Conservation (phyloP, 441 rosid species). For the Capsella rubella region DNA sequence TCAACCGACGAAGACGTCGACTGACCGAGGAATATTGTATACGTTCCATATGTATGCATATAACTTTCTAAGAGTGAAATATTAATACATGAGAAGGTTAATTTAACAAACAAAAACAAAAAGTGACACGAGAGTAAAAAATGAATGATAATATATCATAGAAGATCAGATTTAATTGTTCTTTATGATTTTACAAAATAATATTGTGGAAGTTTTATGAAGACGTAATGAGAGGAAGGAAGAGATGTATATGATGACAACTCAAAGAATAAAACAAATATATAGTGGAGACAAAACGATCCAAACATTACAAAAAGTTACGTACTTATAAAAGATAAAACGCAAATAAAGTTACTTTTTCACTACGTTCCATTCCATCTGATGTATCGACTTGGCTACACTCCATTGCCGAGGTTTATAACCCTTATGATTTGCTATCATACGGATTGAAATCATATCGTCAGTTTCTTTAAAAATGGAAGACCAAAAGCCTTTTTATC, state of each 20-base stretch:
- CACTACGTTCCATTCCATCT: background rate
- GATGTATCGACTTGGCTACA: conserved; percentile 1
- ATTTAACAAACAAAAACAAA: background rate
- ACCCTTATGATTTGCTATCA: too few species aligned
- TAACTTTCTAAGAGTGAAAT: too few species aligned
- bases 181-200: background rate
- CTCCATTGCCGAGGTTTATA: too few species aligned
- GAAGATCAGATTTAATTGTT: background rate
- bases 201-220: background rate
- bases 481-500: too few species aligned
- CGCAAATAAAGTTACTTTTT: conserved; percentile 11
- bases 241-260: background rate
- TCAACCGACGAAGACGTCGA: conserved; percentile 1
- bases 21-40: conserved; percentile 12
- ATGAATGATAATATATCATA: too few species aligned
- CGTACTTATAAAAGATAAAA: background rate
- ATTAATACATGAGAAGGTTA: too few species aligned
- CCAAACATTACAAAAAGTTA: conserved; percentile 15
- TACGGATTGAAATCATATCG: too few species aligned
- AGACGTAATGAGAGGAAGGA: background rate
- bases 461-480: too few species aligned
- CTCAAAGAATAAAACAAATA: background rate
- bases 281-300: background rate
- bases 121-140: background rate
- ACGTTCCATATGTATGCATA: too few species aligned